A percentile compares a stretch with the other conserved stretches of the same genome.
phyloP scores from a whole-genome alignment of 805 yeast genomes.

The Starmerella geochares region DNA sequence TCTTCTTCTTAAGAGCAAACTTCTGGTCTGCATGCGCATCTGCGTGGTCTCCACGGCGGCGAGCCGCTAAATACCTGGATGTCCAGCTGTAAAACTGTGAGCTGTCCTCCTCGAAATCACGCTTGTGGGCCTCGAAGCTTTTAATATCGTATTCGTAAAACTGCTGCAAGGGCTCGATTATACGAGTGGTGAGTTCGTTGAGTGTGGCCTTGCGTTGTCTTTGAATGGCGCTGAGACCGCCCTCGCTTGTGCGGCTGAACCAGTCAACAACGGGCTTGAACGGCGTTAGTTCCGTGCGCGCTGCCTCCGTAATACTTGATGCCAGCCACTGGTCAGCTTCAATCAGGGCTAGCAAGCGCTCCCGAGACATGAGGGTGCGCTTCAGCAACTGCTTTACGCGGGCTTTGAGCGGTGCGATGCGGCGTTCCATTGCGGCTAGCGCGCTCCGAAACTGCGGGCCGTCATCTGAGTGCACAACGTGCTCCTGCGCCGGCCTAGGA shows the following conservation, averaged over 20 bases:
- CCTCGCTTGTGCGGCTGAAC: constrained; percentile 22
- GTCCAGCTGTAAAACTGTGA: constrained; percentile 38
- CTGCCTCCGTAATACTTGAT: constrained; percentile 29
- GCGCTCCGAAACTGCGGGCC: constrained; percentile 39
- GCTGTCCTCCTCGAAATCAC: constrained; percentile 39
- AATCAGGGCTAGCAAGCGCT: constrained; percentile 29
- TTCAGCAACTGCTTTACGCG: constrained; percentile 34
- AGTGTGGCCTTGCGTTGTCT: constrained; percentile 24
- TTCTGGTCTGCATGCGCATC: constrained; percentile 34
- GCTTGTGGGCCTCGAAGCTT: constrained; percentile 33
- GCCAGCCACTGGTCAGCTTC: constrained; percentile 32
- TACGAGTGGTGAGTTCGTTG: constrained; percentile 29
- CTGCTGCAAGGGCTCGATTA: constrained; percentile 34
- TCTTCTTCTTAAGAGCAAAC: constrained; percentile 34
- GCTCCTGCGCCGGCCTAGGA: constrained; percentile 28
- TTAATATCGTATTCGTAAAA: constrained; percentile 37
- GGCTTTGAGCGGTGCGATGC: constrained; percentile 30
- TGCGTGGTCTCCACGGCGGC: constrained; percentile 27
- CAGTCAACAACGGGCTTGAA: constrained; percentile 29
- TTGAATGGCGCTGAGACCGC: constrained; percentile 26
- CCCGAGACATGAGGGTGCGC: constrained; percentile 30
- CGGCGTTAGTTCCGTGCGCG: constrained; percentile 29
- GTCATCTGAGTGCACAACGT: constrained; percentile 34
- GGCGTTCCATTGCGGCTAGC: constrained; percentile 33
- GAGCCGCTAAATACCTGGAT: constrained; percentile 34